Base-by-base conservation (phyloP, 495 filamentous ascomycete genomes). In the Tuber microsphaerosporum region DNA sequence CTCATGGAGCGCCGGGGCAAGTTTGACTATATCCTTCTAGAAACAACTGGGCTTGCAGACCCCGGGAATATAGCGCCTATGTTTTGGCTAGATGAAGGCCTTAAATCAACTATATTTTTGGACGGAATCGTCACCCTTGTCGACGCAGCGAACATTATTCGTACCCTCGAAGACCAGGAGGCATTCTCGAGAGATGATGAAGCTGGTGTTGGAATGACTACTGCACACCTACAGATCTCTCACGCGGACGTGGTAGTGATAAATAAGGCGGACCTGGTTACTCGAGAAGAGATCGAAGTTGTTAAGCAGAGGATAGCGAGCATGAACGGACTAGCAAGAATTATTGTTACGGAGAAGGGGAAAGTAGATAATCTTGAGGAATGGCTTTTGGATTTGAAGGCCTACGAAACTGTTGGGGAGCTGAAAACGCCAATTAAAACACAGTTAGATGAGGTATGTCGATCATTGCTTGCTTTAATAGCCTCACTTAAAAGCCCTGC, bases 21-120 rank as follows among this genome's bases (percentile, higher is more conserved):
- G 48, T 98, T 99, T 82, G 96, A 99, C 87, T 98, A 98, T 85
- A 97, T 99, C 79, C 90, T 99, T 1, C 91, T 99, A 39, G 95
- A 99, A 84, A 98, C 96, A 1, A 97, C 94, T 2, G 95, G 95
- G 0, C 88, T 99, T 16, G 95, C 95, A 19, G 95, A 99, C 84
- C 95, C 95, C 0, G 95, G 95, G 8, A 98, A 97, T 79, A 89
- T 99, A 69, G 95, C 96, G 2, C 95, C 96, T 0, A 84, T 98
- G 26, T 99, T 99, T 84, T 99, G 95, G 95, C 90, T 98, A 65
- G 95, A 99, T 80, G 94, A 97, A 71, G 95, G 93, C 19, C 86
- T 99, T 42, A 94, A 93, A 3, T 97, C 93, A 83, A 92, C 90
- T 26, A 97, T 99, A 78, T 98, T 94, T 83, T 89, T 99, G 17